phyloP scores from a whole-genome alignment of 1,284 basidiomycete species.

The Apiotrichum laibachii region DNA sequence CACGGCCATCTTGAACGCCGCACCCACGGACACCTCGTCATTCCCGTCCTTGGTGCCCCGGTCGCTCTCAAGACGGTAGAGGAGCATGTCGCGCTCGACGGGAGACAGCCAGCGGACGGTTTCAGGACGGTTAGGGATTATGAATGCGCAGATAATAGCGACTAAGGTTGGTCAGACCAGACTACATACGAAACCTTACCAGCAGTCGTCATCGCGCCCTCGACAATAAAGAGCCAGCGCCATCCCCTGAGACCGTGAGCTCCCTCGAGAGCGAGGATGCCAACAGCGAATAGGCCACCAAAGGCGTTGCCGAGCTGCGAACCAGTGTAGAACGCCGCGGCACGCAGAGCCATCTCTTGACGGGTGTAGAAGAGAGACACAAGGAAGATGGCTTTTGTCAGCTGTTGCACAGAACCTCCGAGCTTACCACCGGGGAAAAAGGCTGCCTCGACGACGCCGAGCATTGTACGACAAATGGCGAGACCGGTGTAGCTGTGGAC shows the following conservation, averaged over 20 bases:
- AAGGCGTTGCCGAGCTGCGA: constrained; percentile 49
- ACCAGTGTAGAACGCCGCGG: constrained; percentile 42
- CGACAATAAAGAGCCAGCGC: constrained; percentile 16
- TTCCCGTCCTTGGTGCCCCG: constrained; percentile 34
- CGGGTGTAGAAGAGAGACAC: constrained; percentile 39
- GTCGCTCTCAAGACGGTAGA: constrained; percentile 41
- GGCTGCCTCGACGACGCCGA: constrained; percentile 38
- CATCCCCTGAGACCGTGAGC: constrained; percentile 4
- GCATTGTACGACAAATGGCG: constrained; percentile 33
- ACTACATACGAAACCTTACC: background rate
- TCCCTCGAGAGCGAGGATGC: constrained; percentile 1
- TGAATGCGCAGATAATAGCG: constrained; percentile 26
- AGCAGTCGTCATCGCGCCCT: background rate
- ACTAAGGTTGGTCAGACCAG: constrained; percentile 16
- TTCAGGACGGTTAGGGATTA: constrained; percentile 38
- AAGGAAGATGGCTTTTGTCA: constrained; percentile 29
- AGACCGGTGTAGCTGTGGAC: constrained; percentile 35
- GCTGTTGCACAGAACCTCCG: background rate
- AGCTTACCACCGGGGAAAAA: constrained; percentile 16
- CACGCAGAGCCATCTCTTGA: constrained; percentile 36
- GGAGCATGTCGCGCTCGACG: constrained; percentile 33
- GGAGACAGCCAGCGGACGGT: constrained; percentile 34
- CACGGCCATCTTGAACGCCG: constrained; percentile 34
- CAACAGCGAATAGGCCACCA: constrained; percentile 36
- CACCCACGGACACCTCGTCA: constrained; percentile 25